Conservation (phyloP, 1,284 basidiomycete genomes). For the Leccinum pseudoinsigne region DNA sequence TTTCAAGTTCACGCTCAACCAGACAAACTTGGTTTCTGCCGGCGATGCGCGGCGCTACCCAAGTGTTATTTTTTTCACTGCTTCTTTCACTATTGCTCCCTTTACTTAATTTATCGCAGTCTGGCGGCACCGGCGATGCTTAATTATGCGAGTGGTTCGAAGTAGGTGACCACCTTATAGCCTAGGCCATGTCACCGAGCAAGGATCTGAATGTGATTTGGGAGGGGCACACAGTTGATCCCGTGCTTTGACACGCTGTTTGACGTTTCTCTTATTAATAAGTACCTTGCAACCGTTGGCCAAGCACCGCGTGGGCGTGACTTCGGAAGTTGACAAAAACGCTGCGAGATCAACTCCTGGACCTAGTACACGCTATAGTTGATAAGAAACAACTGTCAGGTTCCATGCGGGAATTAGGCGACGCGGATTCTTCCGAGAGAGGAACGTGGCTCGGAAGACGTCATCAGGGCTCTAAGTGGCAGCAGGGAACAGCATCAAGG, state of each 20-base stretch:
- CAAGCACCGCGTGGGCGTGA: not conserved
- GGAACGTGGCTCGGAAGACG: slow-evolving; percentile 55
- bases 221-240: not conserved
- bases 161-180: not conserved
- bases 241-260: not conserved
- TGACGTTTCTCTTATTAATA: not conserved
- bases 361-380: not conserved
- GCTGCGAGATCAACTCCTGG: not conserved
- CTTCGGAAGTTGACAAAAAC: not conserved
- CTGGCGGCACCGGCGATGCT: not conserved
- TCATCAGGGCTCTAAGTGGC: slow-evolving; percentile 66
- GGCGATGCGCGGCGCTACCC: too few relatives aligned
- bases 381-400: slow-evolving; percentile 29
- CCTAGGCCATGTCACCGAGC: not conserved
- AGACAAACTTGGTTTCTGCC: too few relatives aligned
- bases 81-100: not conserved
- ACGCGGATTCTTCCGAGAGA: slow-evolving; percentile 74
- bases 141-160: not conserved
- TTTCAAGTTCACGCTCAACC: too few relatives aligned
- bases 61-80: too few relatives aligned
- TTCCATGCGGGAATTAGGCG: slow-evolving; percentile 74
- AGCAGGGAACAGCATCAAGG: slow-evolving; percentile 39
- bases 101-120: not conserved
- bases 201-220: not conserved
- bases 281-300: not conserved